These are phyloP conservation scores for Alternaria ethzedia DNA, from an alignment of 2,329 filamentous ascomycete genomes.

Conservation along the genomic window DNA sequence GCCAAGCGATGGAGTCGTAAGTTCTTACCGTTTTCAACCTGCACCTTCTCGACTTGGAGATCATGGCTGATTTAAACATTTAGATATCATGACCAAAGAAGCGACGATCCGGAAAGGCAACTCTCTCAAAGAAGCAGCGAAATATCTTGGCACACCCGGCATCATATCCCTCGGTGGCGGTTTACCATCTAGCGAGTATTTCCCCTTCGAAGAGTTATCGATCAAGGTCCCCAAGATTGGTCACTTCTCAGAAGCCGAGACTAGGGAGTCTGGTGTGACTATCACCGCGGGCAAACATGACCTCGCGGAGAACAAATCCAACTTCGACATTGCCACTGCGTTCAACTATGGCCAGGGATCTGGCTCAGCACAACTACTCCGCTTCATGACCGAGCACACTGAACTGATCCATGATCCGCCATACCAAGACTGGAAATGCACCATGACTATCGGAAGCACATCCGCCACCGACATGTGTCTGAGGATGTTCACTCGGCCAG, in stretches of 20 bases:
- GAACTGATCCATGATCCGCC: conserved; percentile 87
- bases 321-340: conserved; percentile 80
- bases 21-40: conserved; percentile 45
- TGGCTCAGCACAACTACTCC: conserved; percentile 84
- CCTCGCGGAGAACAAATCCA: conserved; percentile 66
- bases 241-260: conserved; percentile 73
- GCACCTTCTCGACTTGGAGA: not conserved
- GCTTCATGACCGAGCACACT: conserved; percentile 93
- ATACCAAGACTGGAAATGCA: conserved; percentile 88
- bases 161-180: conserved; percentile 93
- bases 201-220: conserved; percentile 82
- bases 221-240: conserved; percentile 75
- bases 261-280: conserved; percentile 63
- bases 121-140: conserved; percentile 83
- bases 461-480: conserved; percentile 83
- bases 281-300: conserved; percentile 84
- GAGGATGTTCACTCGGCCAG: conserved; percentile 78
- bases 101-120: conserved; percentile 61
- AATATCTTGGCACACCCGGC: conserved; percentile 78
- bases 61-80: conserved; percentile 1
- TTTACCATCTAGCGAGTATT: conserved; percentile 86
- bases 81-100: conserved; percentile 56
- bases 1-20: conserved; percentile 85
- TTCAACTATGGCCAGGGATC: conserved; percentile 93
- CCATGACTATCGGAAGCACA: conserved; percentile 84